These are phyloP conservation scores for Przewalskia tangutica DNA, from an alignment of 257 asterid genomes.

Conservation along the genomic window DNA sequence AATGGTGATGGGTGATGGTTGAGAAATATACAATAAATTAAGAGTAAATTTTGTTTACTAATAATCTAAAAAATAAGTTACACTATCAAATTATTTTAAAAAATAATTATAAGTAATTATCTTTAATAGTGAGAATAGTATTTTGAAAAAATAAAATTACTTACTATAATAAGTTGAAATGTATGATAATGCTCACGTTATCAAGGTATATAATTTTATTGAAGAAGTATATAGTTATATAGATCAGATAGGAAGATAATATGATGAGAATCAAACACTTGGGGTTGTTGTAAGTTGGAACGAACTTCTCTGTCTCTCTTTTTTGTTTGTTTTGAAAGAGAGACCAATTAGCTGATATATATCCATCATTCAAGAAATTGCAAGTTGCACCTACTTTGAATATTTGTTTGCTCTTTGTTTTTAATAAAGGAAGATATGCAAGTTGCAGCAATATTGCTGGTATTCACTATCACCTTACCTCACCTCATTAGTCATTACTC, in stretches of 20 bases:
- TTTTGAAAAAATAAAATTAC: too few relatives aligned
- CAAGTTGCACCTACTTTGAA: conserved; percentile 28
- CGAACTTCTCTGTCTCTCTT: background rate
- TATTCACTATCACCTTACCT: too few relatives aligned
- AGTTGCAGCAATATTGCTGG: conserved; percentile 32
- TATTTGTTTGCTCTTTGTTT: conserved; percentile 2
- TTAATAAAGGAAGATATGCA: conserved; percentile 20
- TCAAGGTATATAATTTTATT: too few relatives aligned
- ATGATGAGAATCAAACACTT: conserved; percentile 26
- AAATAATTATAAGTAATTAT: too few relatives aligned
- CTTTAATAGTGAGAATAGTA: too few relatives aligned
- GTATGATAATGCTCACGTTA: background rate
- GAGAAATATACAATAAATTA: too few relatives aligned
- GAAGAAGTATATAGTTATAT: background rate
- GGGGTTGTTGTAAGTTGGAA: conserved; percentile 25
- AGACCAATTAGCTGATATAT: conserved; percentile 31
- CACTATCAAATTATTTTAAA: too few relatives aligned
- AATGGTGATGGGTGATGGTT: too few relatives aligned
- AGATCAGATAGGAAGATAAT: background rate
- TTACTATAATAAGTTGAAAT: background rate
- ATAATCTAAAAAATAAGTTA: too few relatives aligned
- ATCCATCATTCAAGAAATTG: background rate
- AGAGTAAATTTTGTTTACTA: too few relatives aligned
- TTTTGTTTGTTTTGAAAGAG: too few relatives aligned
- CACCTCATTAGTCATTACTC: too few relatives aligned